Evolutionary conservation across 2,329 filamentous ascomycete genomes (phyloP).

Genomic region (Arthrobotrys conoides): DNA sequence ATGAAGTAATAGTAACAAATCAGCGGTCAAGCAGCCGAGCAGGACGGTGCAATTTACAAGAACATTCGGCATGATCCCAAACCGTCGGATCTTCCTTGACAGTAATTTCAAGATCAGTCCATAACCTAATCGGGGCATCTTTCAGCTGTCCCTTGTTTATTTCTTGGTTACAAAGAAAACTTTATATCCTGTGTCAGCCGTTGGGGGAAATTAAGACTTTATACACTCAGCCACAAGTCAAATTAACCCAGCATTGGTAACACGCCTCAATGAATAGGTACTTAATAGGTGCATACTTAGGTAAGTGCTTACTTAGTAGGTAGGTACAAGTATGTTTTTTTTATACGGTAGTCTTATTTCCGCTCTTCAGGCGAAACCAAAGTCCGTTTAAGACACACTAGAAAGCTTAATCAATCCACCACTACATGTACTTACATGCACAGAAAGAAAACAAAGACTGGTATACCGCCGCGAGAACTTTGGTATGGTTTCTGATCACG

Average conservation of each 20-base stretch:
- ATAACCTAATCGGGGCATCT: neutral
- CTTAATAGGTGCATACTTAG: no score
- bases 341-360: conserved; percentile 1
- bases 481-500: conserved; percentile 17
- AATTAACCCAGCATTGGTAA: neutral
- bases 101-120: neutral
- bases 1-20: neutral
- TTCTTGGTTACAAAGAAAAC: neutral
- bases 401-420: neutral
- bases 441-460: neutral
- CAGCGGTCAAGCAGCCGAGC: neutral
- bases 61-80: conserved; percentile 2
- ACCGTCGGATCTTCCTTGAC: conserved; percentile 2
- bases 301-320: no score
- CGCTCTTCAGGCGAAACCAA: neutral
- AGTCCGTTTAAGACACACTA: neutral
- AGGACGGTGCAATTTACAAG: neutral
- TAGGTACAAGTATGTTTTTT: neutral
- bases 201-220: neutral
- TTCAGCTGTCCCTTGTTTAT: neutral
- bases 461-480: no score
- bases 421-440: no score
- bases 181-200: conserved; percentile 5
- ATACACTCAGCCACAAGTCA: conserved; percentile 5
- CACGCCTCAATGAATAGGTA: neutral